Evolutionary conservation across 805 yeast species (phyloP).

Genomic region (Candida silvicultrix): DNA sequence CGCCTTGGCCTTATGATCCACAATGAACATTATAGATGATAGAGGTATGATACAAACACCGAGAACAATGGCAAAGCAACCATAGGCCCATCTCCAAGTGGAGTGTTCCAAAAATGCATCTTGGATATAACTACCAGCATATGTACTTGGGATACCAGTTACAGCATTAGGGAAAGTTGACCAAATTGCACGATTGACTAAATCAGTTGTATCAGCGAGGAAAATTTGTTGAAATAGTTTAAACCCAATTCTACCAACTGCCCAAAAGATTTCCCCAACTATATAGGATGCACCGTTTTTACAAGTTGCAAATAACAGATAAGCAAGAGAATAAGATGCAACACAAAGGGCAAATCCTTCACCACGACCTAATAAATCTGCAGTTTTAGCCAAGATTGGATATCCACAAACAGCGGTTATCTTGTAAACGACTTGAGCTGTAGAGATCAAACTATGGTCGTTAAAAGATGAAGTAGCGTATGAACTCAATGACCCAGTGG

Average conservation of each 20-base stretch:
- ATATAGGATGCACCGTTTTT: constrained; percentile 26
- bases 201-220: constrained; percentile 31
- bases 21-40: constrained; percentile 16
- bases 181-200: constrained; percentile 32
- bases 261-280: constrained; percentile 28
- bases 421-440: constrained; percentile 32
- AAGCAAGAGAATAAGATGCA: constrained; percentile 25
- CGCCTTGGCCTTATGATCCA: constrained; percentile 14
- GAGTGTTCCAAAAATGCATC: constrained; percentile 25
- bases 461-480: constrained; percentile 32
- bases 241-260: constrained; percentile 31
- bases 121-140: constrained; percentile 22
- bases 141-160: constrained; percentile 21
- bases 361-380: constrained; percentile 31
- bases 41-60: constrained; percentile 17
- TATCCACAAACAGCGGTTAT: constrained; percentile 30
- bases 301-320: constrained; percentile 28
- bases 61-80: constrained; percentile 35
- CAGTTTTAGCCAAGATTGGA: constrained; percentile 31
- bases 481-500: constrained; percentile 18
- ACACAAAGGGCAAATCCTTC: constrained; percentile 31
- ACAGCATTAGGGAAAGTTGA: constrained; percentile 30
- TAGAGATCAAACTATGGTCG: constrained; percentile 30
- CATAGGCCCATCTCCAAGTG: constrained; percentile 46
- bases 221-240: constrained; percentile 29